Evolutionary conservation across 2,329 filamentous ascomycete species (phyloP), one percentile per base, ranked within the genome.

Genomic region (Fusarium sp.): DNA sequence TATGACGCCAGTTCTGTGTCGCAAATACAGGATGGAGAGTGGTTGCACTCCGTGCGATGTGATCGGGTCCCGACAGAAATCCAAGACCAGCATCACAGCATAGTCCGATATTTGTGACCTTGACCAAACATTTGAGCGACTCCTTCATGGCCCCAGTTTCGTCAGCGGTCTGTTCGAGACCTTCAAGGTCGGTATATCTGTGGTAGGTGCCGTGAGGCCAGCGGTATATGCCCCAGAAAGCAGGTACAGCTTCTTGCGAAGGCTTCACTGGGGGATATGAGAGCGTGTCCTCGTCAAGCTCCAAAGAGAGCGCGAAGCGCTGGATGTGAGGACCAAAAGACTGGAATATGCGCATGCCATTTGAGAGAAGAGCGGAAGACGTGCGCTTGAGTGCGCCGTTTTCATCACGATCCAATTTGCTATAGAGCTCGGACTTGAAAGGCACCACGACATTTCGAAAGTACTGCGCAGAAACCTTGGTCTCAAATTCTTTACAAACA

Each of bases 51-150:
- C 86, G 81, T 9, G 82, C 81, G 48, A 85, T 85, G 20, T 84
- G 80, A 76, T 92, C 90, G 3, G 90, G 88, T 1, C 90, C 90
- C 49, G 82, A 82, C 14, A 93, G 83, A 84, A 90, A 93, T 14
- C 91, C 91, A 40, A 93, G 83, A 13, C 91, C 90, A 60, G 86
- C 90, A 75, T 92, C 89, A 42, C 92, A 85, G 20, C 89, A 92
- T 6, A 93, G 79, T 0, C 88, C 91, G n/a, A 93, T 83, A 66
- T 92, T 89, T 38, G 82, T 84, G 5, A 91, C 86, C 12, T 84
- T 83, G 4, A 77, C 80, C 3, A 92, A 83, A 56, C 85, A 86
- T 14, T 83, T 82, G 60, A 93, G 85, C 6, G 90, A 89, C 37
- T 84, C 82, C 67, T 85, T 88, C 88, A 92, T 90, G 33, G 85